Evolutionary conservation across 805 yeast genomes (phyloP), one percentile per base, ranked within the genome.

Genomic region (Wickerhamomyces bovis): DNA sequence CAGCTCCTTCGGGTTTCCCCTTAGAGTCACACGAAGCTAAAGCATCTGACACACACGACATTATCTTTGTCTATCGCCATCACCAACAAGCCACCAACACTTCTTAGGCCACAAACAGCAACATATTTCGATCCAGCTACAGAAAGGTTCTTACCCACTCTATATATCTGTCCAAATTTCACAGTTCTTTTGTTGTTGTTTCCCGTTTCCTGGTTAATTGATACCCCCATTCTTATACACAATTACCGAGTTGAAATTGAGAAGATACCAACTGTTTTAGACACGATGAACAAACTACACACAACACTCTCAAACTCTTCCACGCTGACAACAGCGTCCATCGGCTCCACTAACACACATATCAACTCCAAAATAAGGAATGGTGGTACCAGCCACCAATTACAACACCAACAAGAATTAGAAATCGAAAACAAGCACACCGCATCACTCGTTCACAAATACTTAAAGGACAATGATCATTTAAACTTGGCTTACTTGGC

Each of bases 401-500:
- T 13, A 20, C 39, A 36, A 20, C 21, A 36, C 12, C 39, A 36
- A 19, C 39, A 36, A n/a, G 39, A 36, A 36, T 20, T 36, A 13
- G 39, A 36, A 19, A 6, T 36, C 7, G 25, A 36, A 13, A 28
- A 36, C 20, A 16, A 36, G 11, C n/a, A 36, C 13, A 20, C 9
- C 25, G 6, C 11, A 23, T 36, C 16, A 36, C 9, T 20, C 6
- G 20, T 36, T 6, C 13, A 20, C 15, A 19, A 11, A 71, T 80
- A 80, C 55, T 63, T 89, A 6, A 69, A 67, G 42, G 70, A 72
- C 16, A 78, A 77, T 47, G 85, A 90, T 58, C 82, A 82, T 47
- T 80, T 82, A 42, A 87, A 89, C 0, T 66, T 90, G 41, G 95
- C 97, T 1, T 70, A 80, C 53, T 65, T 90, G 7, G 92, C 96